Percentiles rank a stretch among this genome's conserved stretches.
These are phyloP conservation scores for Vitis amurensis DNA, from an alignment of 164 flowering plant species.

Conservation along the genomic window DNA sequence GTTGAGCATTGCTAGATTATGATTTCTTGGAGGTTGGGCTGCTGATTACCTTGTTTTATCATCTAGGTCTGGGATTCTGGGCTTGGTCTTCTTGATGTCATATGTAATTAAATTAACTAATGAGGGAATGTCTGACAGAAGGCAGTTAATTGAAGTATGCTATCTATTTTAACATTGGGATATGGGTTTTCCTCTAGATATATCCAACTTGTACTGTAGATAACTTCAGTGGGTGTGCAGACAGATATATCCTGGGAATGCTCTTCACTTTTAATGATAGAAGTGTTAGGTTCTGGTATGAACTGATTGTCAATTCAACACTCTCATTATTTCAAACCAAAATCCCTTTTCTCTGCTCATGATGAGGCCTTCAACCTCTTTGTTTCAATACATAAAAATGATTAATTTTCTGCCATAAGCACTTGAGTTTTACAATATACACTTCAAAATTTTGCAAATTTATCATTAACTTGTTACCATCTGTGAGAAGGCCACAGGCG, in stretches of 20 bases:
- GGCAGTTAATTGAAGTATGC: no score
- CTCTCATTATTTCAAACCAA: no score
- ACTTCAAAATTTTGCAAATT: conserved; percentile 1
- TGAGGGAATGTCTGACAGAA: not conserved
- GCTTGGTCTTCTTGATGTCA: not conserved
- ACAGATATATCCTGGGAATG: not conserved
- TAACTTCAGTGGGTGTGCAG: not conserved
- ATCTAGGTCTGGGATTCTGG: not conserved
- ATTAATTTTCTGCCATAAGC: not conserved
- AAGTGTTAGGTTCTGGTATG: not conserved
- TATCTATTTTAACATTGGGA: not conserved
- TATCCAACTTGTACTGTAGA: not conserved
- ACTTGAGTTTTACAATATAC: not conserved
- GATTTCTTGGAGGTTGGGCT: not conserved
- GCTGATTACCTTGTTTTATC: not conserved
- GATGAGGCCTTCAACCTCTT: conserved; percentile 1
- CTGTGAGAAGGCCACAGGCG: conserved; percentile 72
- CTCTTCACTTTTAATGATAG: not conserved
- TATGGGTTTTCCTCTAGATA: not conserved
- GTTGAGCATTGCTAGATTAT: not conserved
- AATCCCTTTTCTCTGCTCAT: not conserved
- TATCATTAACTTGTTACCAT: conserved; percentile 8
- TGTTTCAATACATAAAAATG: not conserved
- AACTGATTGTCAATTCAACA: not conserved
- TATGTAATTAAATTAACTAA: not conserved